phyloP scores from a whole-genome alignment of 1,139 yeast genomes.

The Blastobotrys indianensis region DNA sequence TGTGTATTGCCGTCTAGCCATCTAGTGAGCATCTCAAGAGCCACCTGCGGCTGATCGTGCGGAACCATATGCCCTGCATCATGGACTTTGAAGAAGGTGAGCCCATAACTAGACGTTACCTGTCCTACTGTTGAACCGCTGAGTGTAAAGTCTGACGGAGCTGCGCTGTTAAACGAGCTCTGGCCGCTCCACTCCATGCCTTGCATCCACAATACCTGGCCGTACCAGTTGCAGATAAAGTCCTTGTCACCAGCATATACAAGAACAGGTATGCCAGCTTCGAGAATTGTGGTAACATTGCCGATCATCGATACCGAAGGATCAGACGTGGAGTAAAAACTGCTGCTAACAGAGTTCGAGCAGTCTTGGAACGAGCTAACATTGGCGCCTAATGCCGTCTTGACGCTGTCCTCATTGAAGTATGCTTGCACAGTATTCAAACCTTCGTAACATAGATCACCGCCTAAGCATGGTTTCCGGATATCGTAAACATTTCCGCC shows the following conservation, averaged over 20 bases:
- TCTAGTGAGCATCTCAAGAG: constrained; percentile 65
- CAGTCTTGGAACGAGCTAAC: constrained; percentile 79
- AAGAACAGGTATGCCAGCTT: constrained; percentile 61
- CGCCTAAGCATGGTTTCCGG: constrained; percentile 54
- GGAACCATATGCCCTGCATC: constrained; percentile 70
- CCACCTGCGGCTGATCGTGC: constrained; percentile 61
- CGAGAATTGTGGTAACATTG: constrained; percentile 50
- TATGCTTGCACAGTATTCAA: constrained; percentile 61
- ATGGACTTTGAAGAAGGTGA: constrained; percentile 53
- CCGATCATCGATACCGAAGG: constrained; percentile 57
- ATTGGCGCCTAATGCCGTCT: constrained; percentile 85
- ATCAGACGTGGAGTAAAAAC: constrained; percentile 76
- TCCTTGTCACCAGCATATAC: constrained; percentile 89
- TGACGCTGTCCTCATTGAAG: constrained; percentile 62
- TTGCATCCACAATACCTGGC: constrained; percentile 75
- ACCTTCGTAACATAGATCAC: constrained; percentile 64
- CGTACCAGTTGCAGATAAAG: constrained; percentile 86
- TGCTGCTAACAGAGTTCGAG: constrained; percentile 42
- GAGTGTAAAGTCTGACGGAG: constrained; percentile 36
- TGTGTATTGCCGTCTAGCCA: constrained; percentile 42
- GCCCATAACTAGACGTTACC: constrained; percentile 43
- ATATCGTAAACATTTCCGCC: constrained; percentile 68
- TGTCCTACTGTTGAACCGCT: constrained; percentile 36
- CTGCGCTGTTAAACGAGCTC: constrained; percentile 24
- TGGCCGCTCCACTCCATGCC: constrained; percentile 53